Evolutionary conservation across 2,329 filamentous ascomycete species (phyloP).

Genomic region (Dothistroma pini): DNA sequence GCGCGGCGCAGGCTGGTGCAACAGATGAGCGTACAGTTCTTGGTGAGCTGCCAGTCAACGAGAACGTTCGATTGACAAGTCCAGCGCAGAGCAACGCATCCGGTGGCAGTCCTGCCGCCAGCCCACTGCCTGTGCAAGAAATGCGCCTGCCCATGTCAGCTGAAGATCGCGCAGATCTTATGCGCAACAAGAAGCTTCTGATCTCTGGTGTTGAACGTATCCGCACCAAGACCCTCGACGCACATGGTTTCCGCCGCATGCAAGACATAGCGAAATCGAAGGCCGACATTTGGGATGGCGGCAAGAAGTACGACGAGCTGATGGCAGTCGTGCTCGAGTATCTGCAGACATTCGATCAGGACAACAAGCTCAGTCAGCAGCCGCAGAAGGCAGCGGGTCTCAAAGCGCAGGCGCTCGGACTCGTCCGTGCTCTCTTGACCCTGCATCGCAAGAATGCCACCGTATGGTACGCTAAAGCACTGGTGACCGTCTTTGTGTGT

Average conservation of each 20-base stretch:
- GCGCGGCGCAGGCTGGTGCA: constrained; percentile 28
- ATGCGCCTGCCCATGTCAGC: constrained; percentile 23
- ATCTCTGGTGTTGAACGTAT: constrained; percentile 73
- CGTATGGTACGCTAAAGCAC: constrained; percentile 63
- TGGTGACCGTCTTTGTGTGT: constrained; percentile 64
- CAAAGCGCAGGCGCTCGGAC: constrained; percentile 69
- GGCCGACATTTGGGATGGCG: constrained; percentile 58
- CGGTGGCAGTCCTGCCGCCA: constrained; percentile 29
- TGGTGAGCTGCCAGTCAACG: constrained; percentile 50
- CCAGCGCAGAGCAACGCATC: constrained; percentile 30
- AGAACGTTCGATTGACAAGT: constrained; percentile 36
- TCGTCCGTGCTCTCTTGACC: constrained; percentile 68
- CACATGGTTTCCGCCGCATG: constrained; percentile 74
- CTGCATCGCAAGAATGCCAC: constrained; percentile 63
- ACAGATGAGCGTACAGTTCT: constrained; percentile 42
- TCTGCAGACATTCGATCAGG: constrained; percentile 51
- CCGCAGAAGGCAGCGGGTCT: constrained; percentile 51
- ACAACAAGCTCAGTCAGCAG: constrained; percentile 42
- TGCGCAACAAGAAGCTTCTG: constrained; percentile 56
- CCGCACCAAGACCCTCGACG: constrained; percentile 67
- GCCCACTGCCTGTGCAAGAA: constrained; percentile 24
- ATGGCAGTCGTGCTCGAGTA: constrained; percentile 67
- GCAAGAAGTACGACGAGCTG: constrained; percentile 67
- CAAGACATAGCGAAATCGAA: constrained; percentile 69
- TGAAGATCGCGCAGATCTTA: constrained; percentile 41